Base-by-base conservation (phyloP, 2,329 filamentous ascomycete genomes). In the Nectriaceae sp. region DNA sequence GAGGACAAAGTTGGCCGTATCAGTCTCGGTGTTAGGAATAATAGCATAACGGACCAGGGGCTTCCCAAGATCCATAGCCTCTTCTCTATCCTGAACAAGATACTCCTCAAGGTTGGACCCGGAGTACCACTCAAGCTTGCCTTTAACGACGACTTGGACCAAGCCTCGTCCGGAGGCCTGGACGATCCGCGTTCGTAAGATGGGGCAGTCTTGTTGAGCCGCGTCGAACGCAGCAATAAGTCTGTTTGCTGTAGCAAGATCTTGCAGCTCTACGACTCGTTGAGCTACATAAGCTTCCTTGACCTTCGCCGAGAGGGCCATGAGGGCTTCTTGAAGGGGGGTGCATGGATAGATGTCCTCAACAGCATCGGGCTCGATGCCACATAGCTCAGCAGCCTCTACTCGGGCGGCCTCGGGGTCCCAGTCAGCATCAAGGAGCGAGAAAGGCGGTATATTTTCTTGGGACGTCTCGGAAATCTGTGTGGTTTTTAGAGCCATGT, bases 331-430 rank as follows among this genome's bases (percentile, higher is more conserved):
- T 50, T 83, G 79, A 1, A 80, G 65, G 0, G 78, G 73, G 0
- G 77, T 78, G 63, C 77, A 80, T 2, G 79, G 78, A 45, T 80
- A 83, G 0, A 79, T 61, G 49, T 83, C 78, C 41, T 79, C 74
- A 4, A 80, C 63, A 18, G 43, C 41, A 2, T 61, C 52, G 5
- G 62, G 47, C 2, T 64, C 60, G 10, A 76, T 56, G 3, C 56
- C 64, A 50, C 76, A 78, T 5, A 75, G 63, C n/a, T 53, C 56
- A 5, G 73, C 70, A 10, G 69, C 70, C 13, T 76, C 72, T 0
- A 49, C 45, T 15, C 65, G 60, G 2, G 73, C 73, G 3, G 57
- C 53, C 15, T 68, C 59, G 11, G 58, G 49, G 0, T 60, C 52
- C 69, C 73, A 75, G 5, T 60, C 56, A 2, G 62, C 42, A 2